Evolutionary conservation across 805 yeast genomes (phyloP), one percentile per base, ranked within the genome.

Genomic region (Wickerhamiella nectarea): DNA sequence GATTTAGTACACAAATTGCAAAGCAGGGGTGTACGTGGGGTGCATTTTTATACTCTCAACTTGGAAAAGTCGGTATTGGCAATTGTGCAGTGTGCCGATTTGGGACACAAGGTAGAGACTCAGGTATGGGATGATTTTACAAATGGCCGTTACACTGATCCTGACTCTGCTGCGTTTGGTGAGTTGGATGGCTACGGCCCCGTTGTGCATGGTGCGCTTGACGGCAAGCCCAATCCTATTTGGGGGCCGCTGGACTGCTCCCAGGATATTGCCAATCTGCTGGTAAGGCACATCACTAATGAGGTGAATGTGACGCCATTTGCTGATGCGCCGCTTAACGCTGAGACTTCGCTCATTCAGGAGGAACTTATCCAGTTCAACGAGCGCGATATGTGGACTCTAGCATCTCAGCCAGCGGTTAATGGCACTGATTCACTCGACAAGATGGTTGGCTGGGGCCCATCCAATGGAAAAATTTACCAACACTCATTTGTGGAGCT

Each of bases 131-230:
- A 87, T 66, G 97, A 87, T 56, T 87, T 84, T 62, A 91, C 95
- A 21, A 85, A 87, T 62, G 95, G 96, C 58, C 72, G 97, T 65
- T 85, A 84, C 61, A 94, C 96, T 65, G 94, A 86, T 63, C 82
- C 95, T 0, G 70, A 91, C 55, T 84, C 95, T 26, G 95, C 96
- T 15, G 97, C 97, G 1, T 89, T 82, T 62, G 98, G 97, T 67
- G 96, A 89, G 64, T 84, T 89, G 54, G 96, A 87, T 60, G 97
- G 97, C 24, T 91, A 89, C 60, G 97, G 97, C 2, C 95, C 96
- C 0, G 75, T 81, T 2, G 71, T 91, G 54, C 87, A 87, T 56
- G 58, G 58, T 25, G 77, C 84, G 4, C 72, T 79, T 6, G 71
- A 76, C 10, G 68, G 72, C 29, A 74, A 70, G 55, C 93, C 93